Evolutionary conservation across 2,329 filamentous ascomycete species (phyloP), one percentile per base, ranked within the genome.

Genomic region (Epichloe gansuensis): DNA sequence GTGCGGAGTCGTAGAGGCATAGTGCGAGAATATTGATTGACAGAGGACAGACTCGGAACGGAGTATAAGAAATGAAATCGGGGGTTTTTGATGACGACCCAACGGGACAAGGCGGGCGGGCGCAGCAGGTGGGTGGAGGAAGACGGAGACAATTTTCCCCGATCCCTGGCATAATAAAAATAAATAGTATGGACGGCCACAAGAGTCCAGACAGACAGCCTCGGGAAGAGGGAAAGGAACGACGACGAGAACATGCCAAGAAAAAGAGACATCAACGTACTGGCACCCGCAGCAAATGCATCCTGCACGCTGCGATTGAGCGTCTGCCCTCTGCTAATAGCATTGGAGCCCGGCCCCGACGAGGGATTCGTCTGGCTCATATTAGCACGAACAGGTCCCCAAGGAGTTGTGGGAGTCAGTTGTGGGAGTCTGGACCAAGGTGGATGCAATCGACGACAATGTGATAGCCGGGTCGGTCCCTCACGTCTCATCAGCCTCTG

Each of bases 241-340:
- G 31, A 31, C n/a, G 8, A 28, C 15, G 23, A 46, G 7, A 23
- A 15, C 8, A 43, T 41, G 12, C 28, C 37, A 35, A 52, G n/a
- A 51, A 41, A 31, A 23, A 45, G 31, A 25, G 31, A 38, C 21
- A 37, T 44, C 13, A 38, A 49, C 47, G 12, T 47, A 50, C 46
- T 47, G 23, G 61, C 72, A 81, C 80, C 53, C 28, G 83, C 78
- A 70, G 82, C 77, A 70, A 82, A 82, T 39, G 76, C 75, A 56
- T 78, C 73, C 65, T 82, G 78, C 52, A 80, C 76, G 59, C 73
- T 80, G 62, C 79, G 72, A 69, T 82, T 83, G 52, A 81, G 66
- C 31, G 68, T 69, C 60, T 75, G 74, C 46, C 57, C 55, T 56
- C 57, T 39, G 55, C 71, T 69, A 50, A 67, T 66, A 47, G 68